phyloP scores from a whole-genome alignment of 148 eudicot genomes.

The Euryodendron excelsum region DNA sequence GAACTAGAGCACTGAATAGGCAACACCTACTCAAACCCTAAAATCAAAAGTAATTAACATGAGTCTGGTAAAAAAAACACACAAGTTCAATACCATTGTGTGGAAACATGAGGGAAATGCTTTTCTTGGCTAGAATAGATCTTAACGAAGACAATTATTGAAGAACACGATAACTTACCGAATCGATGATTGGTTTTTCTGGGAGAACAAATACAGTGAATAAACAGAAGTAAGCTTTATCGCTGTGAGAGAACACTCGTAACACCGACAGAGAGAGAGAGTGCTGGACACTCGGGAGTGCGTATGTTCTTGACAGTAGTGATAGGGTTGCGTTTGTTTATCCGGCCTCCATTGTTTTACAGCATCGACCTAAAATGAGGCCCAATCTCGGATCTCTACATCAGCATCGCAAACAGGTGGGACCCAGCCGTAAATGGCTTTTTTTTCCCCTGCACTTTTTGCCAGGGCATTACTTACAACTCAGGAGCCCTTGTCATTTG shows the following conservation, averaged over 20 bases:
- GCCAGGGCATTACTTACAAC: too few species aligned
- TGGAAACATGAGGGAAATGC: background rate
- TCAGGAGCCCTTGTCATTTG: too few species aligned
- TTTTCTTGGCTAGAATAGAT: background rate
- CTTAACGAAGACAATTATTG: background rate
- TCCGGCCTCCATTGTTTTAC: too few species aligned
- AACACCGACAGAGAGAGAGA: too few species aligned
- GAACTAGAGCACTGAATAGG: background rate
- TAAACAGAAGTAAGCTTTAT: background rate
- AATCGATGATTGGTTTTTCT: background rate
- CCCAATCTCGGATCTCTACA: too few species aligned
- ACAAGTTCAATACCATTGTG: background rate
- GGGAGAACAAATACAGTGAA: background rate
- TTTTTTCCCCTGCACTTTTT: too few species aligned
- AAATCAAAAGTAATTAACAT: background rate
- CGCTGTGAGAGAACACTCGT: background rate
- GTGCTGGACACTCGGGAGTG: too few species aligned
- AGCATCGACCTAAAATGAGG: too few species aligned
- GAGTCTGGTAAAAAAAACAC: background rate
- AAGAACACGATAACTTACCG: background rate
- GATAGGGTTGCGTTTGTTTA: background rate
- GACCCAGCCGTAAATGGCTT: too few species aligned
- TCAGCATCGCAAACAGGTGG: too few species aligned
- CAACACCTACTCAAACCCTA: background rate
- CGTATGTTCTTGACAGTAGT: background rate